A percentile compares a stretch with the other conserved stretches of the same genome.
Evolutionary conservation across 345 rosid genomes (phyloP).

Genomic region (Corchorus capsularis): DNA sequence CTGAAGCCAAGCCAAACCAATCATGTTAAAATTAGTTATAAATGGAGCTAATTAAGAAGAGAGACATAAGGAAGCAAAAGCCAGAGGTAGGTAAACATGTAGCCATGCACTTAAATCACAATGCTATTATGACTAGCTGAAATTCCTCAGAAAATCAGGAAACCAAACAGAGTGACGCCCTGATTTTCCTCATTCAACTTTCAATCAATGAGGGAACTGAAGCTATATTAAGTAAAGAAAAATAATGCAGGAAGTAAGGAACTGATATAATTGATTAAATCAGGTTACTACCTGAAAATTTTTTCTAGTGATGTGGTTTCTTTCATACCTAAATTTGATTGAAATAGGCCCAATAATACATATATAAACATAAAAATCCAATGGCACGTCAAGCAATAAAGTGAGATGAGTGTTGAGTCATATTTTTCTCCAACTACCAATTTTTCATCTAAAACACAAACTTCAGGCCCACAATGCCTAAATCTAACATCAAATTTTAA

Average conservation of each 20-base stretch:
- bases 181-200: not conserved
- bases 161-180: not conserved
- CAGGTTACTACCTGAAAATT: not conserved
- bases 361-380: not conserved
- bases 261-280: not conserved
- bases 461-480: not conserved
- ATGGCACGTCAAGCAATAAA: not conserved
- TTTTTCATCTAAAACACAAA: not conserved
- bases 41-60: not conserved
- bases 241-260: too few species aligned
- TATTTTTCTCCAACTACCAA: not conserved
- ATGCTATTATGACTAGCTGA: not conserved
- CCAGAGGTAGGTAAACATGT: not conserved
- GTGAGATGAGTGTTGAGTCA: not conserved
- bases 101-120: not conserved
- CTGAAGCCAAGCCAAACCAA: slow-evolving; percentile 40
- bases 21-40: slow-evolving; percentile 5
- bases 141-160: not conserved
- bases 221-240: not conserved
- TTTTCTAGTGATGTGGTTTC: not conserved
- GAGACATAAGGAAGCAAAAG: not conserved
- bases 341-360: not conserved
- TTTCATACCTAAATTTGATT: slow-evolving; percentile 2
- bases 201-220: not conserved
- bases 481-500: slow-evolving; percentile 7